These are phyloP conservation scores for Lipomyces anomalus DNA, from an alignment of 805 yeast genomes.

Conservation along the genomic window DNA sequence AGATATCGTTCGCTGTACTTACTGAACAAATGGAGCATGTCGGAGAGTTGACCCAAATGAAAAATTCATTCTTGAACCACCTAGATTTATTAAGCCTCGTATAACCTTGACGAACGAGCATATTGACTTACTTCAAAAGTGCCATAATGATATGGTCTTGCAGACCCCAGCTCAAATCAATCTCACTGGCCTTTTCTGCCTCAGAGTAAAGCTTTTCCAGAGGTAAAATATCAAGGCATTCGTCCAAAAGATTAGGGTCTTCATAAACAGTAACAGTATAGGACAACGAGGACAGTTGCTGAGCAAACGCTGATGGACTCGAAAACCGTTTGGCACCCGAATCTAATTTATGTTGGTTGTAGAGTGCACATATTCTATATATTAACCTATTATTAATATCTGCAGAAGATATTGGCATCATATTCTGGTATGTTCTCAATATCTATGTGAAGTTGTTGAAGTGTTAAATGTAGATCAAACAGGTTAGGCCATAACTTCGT, in stretches of 20 bases:
- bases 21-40: conserved; percentile 51
- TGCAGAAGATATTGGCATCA: too few species aligned
- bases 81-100: conserved; percentile 15
- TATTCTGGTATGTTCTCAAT: too few species aligned
- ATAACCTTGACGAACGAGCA: background rate
- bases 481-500: too few species aligned
- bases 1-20: conserved; percentile 2
- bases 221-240: conserved; percentile 59
- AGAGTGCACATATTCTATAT: too few species aligned
- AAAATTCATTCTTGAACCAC: conserved; percentile 76
- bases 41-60: conserved; percentile 76
- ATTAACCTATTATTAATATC: too few species aligned
- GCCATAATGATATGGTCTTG: conserved; percentile 56
- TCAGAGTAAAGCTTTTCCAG: conserved; percentile 52
- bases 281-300: background rate
- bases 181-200: conserved; percentile 45
- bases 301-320: background rate
- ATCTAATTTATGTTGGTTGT: too few species aligned
- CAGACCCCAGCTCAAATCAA: conserved; percentile 36
- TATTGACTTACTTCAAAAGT: conserved; percentile 34
- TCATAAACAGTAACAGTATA: conserved; percentile 34
- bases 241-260: conserved; percentile 42
- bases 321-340: too few species aligned
- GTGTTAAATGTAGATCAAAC: too few species aligned
- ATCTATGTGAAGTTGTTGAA: too few species aligned